Conservation (phyloP, 164 flowering plant genomes). For the Piper longum region DNA sequence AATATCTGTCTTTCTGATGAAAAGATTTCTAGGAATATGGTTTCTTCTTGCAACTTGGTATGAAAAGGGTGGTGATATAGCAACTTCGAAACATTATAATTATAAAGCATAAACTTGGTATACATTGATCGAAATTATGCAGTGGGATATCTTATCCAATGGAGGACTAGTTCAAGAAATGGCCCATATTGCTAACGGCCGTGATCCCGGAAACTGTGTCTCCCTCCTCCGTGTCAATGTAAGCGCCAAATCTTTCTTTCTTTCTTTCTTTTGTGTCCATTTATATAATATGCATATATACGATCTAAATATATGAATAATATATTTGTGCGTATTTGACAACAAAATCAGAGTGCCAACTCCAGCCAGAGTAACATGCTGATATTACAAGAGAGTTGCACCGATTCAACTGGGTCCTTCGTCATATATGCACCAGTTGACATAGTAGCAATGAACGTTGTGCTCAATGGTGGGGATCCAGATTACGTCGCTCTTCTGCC, state of each 20-base stretch:
- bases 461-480: slow-evolving; percentile 77
- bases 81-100: no score
- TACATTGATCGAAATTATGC: neutral
- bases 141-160: slow-evolving; percentile 86
- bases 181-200: slow-evolving; percentile 73
- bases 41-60: no score
- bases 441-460: slow-evolving; percentile 71
- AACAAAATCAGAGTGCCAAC: slow-evolving; percentile 51
- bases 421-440: slow-evolving; percentile 93
- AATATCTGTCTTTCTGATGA: no score
- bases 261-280: no score
- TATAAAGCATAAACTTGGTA: no score
- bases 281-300: no score
- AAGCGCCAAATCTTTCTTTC: slow-evolving; percentile 4
- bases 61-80: no score
- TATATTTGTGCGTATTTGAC: neutral
- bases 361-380: slow-evolving; percentile 95
- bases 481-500: slow-evolving; percentile 91
- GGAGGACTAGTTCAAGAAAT: slow-evolving; percentile 68
- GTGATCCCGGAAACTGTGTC: slow-evolving; percentile 67
- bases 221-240: slow-evolving; percentile 68
- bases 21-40: no score
- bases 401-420: slow-evolving; percentile 60
- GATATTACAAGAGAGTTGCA: slow-evolving; percentile 86
- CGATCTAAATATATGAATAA: no score